These are phyloP conservation scores for Colletotrichum salicis DNA, from an alignment of 2,329 filamentous ascomycete species.

Conservation along the genomic window DNA sequence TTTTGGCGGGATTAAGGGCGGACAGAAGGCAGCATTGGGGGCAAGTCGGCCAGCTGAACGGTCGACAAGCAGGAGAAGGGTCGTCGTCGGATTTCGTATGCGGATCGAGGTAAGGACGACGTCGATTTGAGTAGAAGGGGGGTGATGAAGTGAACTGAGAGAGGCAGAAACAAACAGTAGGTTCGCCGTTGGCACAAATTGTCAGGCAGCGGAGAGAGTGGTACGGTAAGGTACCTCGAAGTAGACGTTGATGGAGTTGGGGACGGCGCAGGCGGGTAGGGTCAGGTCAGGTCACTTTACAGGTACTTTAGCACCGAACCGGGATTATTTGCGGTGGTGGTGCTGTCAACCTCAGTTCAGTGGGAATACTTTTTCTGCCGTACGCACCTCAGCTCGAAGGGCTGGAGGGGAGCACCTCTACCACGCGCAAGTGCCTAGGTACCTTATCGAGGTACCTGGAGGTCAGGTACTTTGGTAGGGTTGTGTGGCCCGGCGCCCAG, in stretches of 20 bases:
- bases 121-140: not conserved
- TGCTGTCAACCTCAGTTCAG: not conserved
- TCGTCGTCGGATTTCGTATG: not conserved
- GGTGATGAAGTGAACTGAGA: not conserved
- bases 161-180: not conserved
- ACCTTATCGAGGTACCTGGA: not conserved
- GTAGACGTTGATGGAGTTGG: not conserved
- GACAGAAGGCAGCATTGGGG: constrained; percentile 33
- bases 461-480: constrained; percentile 1
- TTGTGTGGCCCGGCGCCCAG: constrained; percentile 17
- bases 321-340: not conserved
- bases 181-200: constrained; percentile 15
- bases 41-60: constrained; percentile 24
- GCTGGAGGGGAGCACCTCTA: too few species aligned
- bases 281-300: not conserved
- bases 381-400: too few species aligned
- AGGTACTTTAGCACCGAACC: not conserved
- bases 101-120: not conserved
- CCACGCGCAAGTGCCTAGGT: too few species aligned
- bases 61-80: constrained; percentile 19
- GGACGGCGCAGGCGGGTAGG: not conserved
- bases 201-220: not conserved
- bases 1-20: constrained; percentile 47
- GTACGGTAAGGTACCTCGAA: not conserved
- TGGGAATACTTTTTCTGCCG: constrained; percentile 7